Percentiles rank a stretch among this genome's conserved stretches.
These are phyloP conservation scores for Skeletonema tropicum DNA, from an alignment of 108 stramenopile genomes.

Conservation along the genomic window DNA sequence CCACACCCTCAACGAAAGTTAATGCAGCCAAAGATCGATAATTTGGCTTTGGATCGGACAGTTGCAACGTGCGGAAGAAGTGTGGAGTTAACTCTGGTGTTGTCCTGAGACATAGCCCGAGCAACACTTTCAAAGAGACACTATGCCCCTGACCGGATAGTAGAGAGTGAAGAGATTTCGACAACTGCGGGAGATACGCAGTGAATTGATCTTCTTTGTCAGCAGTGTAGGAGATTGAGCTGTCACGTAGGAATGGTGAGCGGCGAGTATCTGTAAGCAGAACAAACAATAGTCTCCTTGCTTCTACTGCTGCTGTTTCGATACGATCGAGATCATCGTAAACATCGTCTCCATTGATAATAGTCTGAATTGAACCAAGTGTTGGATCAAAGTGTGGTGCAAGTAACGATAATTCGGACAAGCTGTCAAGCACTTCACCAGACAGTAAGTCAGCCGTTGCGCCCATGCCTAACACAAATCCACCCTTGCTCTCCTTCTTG, in stretches of 20 bases:
- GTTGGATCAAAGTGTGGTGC: slow-evolving; percentile 55
- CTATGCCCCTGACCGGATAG: slow-evolving; percentile 39
- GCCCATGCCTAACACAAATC: slow-evolving; percentile 21
- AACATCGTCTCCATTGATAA: slow-evolving; percentile 41
- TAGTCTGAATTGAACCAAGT: slow-evolving; percentile 19
- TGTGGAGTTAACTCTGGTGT: slow-evolving; percentile 57
- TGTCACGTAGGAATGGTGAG: slow-evolving; percentile 61
- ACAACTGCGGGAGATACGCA: slow-evolving; percentile 27
- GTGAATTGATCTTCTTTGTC: slow-evolving; percentile 27
- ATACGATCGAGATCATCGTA: slow-evolving; percentile 22
- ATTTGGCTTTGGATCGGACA: slow-evolving; percentile 65
- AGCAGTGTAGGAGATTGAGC: background rate
- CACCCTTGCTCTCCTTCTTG: slow-evolving; percentile 6
- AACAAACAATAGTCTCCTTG: slow-evolving; percentile 64
- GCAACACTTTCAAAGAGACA: slow-evolving; percentile 44
- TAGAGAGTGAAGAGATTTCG: slow-evolving; percentile 43
- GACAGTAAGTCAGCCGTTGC: slow-evolving; percentile 50
- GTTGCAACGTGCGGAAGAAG: slow-evolving; percentile 51
- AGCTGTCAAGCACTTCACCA: slow-evolving; percentile 55
- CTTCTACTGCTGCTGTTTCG: slow-evolving; percentile 50
- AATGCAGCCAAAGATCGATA: slow-evolving; percentile 57
- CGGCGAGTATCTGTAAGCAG: slow-evolving; percentile 50
- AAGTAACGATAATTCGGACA: slow-evolving; percentile 51
- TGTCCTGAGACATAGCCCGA: slow-evolving; percentile 44
- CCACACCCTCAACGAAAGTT: slow-evolving; percentile 52